Base-by-base conservation (phyloP, 345 rosid species). In the Lagerstroemia speciosa region DNA sequence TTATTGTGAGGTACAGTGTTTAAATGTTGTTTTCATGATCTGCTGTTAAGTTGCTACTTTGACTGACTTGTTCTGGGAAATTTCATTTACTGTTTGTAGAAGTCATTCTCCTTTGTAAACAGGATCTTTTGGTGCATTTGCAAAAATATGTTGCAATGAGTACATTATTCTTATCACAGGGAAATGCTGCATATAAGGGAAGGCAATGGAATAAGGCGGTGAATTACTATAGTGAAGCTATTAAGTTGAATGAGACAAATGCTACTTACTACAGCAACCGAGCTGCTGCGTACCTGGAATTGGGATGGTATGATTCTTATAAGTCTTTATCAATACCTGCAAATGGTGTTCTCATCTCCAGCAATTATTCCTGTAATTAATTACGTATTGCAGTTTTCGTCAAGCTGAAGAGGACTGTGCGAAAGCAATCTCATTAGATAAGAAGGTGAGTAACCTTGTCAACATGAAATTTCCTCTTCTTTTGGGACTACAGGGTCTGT, bases 401-500 rank as follows among this genome's bases (percentile, higher is more conserved):
- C 81, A 89, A 87, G 97, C 98, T 62, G 94, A 93, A 80, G 88
- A 85, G 73, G 98, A 93, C 74, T 89, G 97, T 81, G 82, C 74
- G 8, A 78, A 70, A 75, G 97, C 98, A 46, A 78, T 93, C 41
- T 85, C 79, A 60, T 88, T 93, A 45, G 94, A 93, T 74, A 91
- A 86, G 79, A 93, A 87, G 97, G 98, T 89, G 68, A 58, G 22
- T 22, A 29, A 31, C 36, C 16, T 22, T 41, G 15, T 30, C 34
- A 45, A 40, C 6, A 45, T 30, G n/a, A 24, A 19, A 19, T 66
- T 66, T 66, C 24, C 37, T 26, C 22, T n/a, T 29, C 32, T 9
- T 66, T 45, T 41, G 0, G 55, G 55, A 22, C 55, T 48, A 48
- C 12, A 8, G 2, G 43, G 7, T 24, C 43, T 33, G 43, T 38